Evolutionary conservation across 495 filamentous ascomycete genomes (phyloP).

Genomic region (Trichodelitschia bisporula): DNA sequence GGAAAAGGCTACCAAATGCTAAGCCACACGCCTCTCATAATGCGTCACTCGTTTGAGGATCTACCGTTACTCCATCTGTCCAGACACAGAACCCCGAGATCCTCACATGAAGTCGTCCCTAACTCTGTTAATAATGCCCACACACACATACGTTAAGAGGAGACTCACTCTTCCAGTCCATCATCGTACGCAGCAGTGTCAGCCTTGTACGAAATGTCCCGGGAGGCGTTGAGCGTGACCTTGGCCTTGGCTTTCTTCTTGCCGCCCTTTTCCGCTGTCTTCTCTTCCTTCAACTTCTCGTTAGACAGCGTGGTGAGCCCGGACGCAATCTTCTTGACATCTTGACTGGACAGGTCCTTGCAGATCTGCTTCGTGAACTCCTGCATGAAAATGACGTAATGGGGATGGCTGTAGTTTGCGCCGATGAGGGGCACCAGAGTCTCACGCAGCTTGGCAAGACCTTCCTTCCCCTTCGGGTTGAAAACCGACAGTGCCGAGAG

Average conservation of each 20-base stretch:
- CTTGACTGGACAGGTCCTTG: conserved; percentile 68
- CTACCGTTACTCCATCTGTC: too few relatives aligned
- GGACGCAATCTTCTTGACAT: conserved; percentile 87
- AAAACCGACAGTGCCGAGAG: conserved; percentile 58
- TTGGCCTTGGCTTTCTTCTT: conserved; percentile 95
- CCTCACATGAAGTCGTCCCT: conserved; percentile 20
- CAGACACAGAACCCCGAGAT: too few relatives aligned
- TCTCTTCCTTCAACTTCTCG: conserved; percentile 99
- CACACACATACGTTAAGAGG: conserved; percentile 2
- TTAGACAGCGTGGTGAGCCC: conserved; percentile 66
- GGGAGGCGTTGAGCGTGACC: conserved; percentile 44
- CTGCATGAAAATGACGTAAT: conserved; percentile 70
- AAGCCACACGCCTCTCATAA: too few relatives aligned
- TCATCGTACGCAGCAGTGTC: conserved; percentile 57
- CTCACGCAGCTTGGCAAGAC: conserved; percentile 54
- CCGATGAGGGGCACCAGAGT: conserved; percentile 51
- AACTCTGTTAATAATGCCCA: neutral
- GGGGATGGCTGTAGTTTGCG: conserved; percentile 58
- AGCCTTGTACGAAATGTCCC: conserved; percentile 32
- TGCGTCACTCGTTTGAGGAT: too few relatives aligned
- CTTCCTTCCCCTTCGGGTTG: conserved; percentile 64
- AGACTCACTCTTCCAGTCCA: conserved; percentile 52
- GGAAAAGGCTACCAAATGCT: too few relatives aligned
- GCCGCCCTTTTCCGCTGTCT: conserved; percentile 74
- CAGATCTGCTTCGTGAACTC: conserved; percentile 72